Evolutionary conservation across 2,329 filamentous ascomycete species (phyloP).

Genomic region (Sphaerulina populicola): DNA sequence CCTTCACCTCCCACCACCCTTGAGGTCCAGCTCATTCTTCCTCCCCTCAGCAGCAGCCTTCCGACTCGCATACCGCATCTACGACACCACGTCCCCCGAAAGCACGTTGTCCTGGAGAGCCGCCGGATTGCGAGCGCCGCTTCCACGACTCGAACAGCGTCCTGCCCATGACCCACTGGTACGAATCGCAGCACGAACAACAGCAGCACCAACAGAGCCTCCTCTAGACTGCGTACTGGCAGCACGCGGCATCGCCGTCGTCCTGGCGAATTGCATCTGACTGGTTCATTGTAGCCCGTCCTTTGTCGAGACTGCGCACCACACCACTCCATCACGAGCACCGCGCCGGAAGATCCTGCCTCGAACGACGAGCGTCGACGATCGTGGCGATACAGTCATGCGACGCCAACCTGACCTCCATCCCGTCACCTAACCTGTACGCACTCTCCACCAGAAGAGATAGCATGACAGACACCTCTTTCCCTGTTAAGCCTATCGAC

Average conservation of each 20-base stretch:
- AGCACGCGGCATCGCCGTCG: background rate
- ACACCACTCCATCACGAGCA: constrained; percentile 7
- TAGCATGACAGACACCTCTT: constrained; percentile 34
- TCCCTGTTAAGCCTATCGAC: constrained; percentile 29
- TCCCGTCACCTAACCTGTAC: constrained; percentile 28
- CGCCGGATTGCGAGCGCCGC: constrained; percentile 9
- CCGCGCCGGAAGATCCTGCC: constrained; percentile 10
- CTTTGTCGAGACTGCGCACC: constrained; percentile 18
- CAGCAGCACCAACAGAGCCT: background rate
- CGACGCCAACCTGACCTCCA: constrained; percentile 28
- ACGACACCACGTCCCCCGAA: constrained; percentile 4
- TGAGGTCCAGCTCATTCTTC: constrained; percentile 1
- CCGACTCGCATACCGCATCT: background rate
- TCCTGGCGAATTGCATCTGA: constrained; percentile 13
- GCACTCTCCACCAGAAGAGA: constrained; percentile 27
- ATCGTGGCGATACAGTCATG: constrained; percentile 30
- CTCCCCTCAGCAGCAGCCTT: background rate
- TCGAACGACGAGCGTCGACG: constrained; percentile 12
- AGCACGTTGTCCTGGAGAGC: constrained; percentile 3
- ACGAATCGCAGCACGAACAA: constrained; percentile 6
- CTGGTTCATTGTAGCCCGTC: constrained; percentile 6
- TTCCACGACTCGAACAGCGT: constrained; percentile 5
- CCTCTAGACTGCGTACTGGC: constrained; percentile 2
- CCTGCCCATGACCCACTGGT: constrained; percentile 16
- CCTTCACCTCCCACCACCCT: background rate